Evolutionary conservation across 2,329 filamentous ascomycete genomes (phyloP), one percentile per base, ranked within the genome.

Genomic region (Neonectria faginata): DNA sequence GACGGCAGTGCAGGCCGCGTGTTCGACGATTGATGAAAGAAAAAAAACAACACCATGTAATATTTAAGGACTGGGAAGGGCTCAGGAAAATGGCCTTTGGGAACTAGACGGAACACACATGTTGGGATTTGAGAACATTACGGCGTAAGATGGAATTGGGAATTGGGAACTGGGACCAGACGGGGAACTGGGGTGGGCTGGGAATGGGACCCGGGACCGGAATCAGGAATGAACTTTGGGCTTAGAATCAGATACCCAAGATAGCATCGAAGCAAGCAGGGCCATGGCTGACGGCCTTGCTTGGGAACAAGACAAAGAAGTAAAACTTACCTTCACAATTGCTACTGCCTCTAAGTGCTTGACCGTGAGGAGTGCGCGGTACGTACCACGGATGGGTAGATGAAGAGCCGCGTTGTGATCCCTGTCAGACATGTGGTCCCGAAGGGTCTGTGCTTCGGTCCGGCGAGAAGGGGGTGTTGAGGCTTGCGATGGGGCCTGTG

Each of bases 351-450:
- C 44, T 27, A 14, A 51, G 57, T 54, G 52, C 53, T 45, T 42
- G 47, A 57, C 55, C 39, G 60, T 66, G 51, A 54, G 33, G 59
- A 65, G 55, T 25, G 25, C 25, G 25, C 60, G 45, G 65, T 55
- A 68, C 66, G 52, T 70, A 67, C 64, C 65, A 60, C 14, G 14
- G 25, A 25, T 39, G 16, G 16, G 36, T 39, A 67, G 60, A 63
- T 12, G 54, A 67, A 70, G 69, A 75, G 72, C 72, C 70, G 70
- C 70, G 64, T 69, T 66, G 52, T 52, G 57, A 76, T 72, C 74
- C 74, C 69, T 76, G 74, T 67, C 65, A 65, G 65, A 75, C 74
- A 76, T 76, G 74, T 76, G 74, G 74, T 69, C 66, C 53, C 33
- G 20, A 41, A 33, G 60, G 64, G 59, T 57, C 68, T 59, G 72